Evolutionary conservation across 164 flowering plant species (phyloP), one percentile per base, ranked within the genome.

Genomic region (Stephania yunnanensis): DNA sequence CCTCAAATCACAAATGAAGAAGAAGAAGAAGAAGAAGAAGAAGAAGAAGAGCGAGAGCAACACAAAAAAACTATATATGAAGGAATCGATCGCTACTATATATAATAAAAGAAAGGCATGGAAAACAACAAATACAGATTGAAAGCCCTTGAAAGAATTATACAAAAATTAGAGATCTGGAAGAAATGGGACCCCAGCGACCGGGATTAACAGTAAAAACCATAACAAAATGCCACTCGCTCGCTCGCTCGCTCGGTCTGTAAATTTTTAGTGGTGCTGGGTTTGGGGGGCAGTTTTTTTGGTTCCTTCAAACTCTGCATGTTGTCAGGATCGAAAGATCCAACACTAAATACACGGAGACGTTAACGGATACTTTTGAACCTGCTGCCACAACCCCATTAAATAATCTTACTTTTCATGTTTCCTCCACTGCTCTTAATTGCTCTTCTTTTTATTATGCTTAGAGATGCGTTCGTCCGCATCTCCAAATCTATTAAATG

Each of bases 1-100:
- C 25, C 25, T n/a, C 80, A 0, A 74, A 73, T 69, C 71, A 45
- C n/a, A n/a, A n/a, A n/a, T n/a, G n/a, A n/a, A n/a, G 31, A 45
- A 69, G 44, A 19, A 61, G 22, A 61, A 25, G 29, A 61, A 20
- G 25, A 61, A 7, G 4, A 61, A 9, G 9, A 61, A 61, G 0
- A 6, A 19, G n/a, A n/a, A n/a, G n/a, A 20, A 4, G 22, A 61
- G 65, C 65, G 22, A 61, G 65, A 61, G 20, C 25, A 61, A 19
- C 66, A 50, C 55, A 9, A 1, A 15, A 15, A n/a, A n/a, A n/a
- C n/a, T n/a, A n/a, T n/a, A 15, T 10, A 3, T 9, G 12, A 50
- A 50, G 55, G 4, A 50, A 9, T 50, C 13, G 15, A 50, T 50
- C 55, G 11, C 7, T 9, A 50, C 7, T 9, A 50, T 36, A 36